Conservation (phyloP, 805 yeast genomes). For the Lipomyces kockii region DNA sequence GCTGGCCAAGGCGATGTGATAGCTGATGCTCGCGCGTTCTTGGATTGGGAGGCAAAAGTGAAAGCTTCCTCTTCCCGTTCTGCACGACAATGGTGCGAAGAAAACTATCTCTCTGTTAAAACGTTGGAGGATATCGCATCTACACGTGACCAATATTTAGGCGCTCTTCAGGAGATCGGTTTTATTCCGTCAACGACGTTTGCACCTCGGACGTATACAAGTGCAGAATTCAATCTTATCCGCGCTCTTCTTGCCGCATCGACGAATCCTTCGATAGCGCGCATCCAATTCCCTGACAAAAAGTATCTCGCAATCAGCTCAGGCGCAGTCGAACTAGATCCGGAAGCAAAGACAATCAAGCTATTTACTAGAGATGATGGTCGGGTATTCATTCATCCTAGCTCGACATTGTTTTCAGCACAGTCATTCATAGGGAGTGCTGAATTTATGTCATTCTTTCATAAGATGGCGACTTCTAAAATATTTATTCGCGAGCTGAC, state of each 20-base stretch:
- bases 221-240: constrained; percentile 50
- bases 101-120: constrained; percentile 64
- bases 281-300: constrained; percentile 81
- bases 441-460: constrained; percentile 67
- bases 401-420: constrained; percentile 70
- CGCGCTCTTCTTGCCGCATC: constrained; percentile 78
- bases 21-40: constrained; percentile 64
- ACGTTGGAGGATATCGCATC: constrained; percentile 74
- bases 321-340: constrained; percentile 86
- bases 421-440: constrained; percentile 47
- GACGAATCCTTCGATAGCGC: constrained; percentile 79
- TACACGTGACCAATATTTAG: constrained; percentile 68
- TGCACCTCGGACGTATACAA: constrained; percentile 15
- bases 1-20: constrained; percentile 74
- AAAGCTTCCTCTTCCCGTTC: constrained; percentile 10
- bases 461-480: constrained; percentile 61
- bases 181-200: constrained; percentile 65
- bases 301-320: constrained; percentile 68
- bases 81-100: constrained; percentile 54
- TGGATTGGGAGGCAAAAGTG: constrained; percentile 52
- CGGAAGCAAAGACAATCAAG: constrained; percentile 73
- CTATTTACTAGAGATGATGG: constrained; percentile 63
- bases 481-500: constrained; percentile 75
- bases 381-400: constrained; percentile 84
- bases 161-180: constrained; percentile 76